Percentiles rank a stretch among this genome's conserved stretches.
Conservation (phyloP, 805 yeast genomes). For the Brettanomyces anomalus region DNA sequence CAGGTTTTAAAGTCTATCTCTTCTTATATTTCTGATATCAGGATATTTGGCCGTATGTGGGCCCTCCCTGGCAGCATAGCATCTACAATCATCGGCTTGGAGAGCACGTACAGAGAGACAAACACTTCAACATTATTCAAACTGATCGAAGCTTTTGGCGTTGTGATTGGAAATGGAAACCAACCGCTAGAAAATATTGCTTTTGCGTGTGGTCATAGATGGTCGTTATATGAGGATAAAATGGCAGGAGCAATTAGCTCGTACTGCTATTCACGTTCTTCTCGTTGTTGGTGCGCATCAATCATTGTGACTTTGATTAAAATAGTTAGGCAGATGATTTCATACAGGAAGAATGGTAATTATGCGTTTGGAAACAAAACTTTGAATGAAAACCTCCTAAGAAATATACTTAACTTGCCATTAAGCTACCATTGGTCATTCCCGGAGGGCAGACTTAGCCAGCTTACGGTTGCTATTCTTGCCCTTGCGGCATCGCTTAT, state of each 20-base stretch:
- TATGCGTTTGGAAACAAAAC: background rate
- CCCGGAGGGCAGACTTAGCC: conserved; percentile 24
- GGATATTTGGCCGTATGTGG: conserved; percentile 30
- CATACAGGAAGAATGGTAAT: conserved; percentile 1
- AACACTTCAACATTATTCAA: conserved; percentile 11
- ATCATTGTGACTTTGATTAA: conserved; percentile 25
- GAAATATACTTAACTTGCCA: conserved; percentile 27
- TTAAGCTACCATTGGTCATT: conserved; percentile 31
- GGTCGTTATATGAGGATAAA: conserved; percentile 17
- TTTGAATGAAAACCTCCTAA: conserved; percentile 9
- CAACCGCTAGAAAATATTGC: conserved; percentile 29
- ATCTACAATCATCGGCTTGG: conserved; percentile 14
- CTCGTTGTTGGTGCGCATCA: conserved; percentile 27
- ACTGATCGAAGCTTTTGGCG: conserved; percentile 18
- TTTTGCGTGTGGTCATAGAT: conserved; percentile 24
- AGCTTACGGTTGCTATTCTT: conserved; percentile 25
- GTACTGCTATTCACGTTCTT: conserved; percentile 26
- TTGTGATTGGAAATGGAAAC: conserved; percentile 19
- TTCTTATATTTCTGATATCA: conserved; percentile 24
- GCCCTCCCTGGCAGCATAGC: conserved; percentile 22
- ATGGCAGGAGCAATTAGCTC: conserved; percentile 5
- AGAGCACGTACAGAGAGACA: conserved; percentile 2
- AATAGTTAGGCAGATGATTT: conserved; percentile 2
- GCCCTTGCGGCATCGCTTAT: conserved; percentile 19
- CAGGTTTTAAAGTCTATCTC: conserved; percentile 18